These are phyloP conservation scores for Yamadazyma pseudoaaseri DNA, from an alignment of 1,139 yeast species.

Conservation along the genomic window DNA sequence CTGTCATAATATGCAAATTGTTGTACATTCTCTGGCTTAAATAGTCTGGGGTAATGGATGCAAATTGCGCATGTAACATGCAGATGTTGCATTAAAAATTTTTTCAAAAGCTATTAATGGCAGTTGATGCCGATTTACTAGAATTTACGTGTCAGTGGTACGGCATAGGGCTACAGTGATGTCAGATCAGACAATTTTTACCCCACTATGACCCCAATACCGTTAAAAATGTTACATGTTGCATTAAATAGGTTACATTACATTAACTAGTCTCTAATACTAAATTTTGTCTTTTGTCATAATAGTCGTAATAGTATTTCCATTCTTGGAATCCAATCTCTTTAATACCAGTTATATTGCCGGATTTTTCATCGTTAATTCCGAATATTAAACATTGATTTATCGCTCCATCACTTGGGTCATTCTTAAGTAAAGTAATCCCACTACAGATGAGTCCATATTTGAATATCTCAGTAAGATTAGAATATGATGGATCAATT, in stretches of 20 bases:
- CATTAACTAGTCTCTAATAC: too few species aligned
- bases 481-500: conserved; percentile 55
- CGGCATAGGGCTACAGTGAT: too few species aligned
- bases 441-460: conserved; percentile 62
- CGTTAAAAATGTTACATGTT: too few species aligned
- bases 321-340: conserved; percentile 46
- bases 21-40: not conserved
- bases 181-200: too few species aligned
- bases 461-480: conserved; percentile 54
- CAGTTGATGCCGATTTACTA: too few species aligned
- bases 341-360: conserved; percentile 29
- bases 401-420: conserved; percentile 24
- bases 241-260: too few species aligned
- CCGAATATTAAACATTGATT: conserved; percentile 40
- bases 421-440: conserved; percentile 49
- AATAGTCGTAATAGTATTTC: conserved; percentile 39
- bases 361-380: conserved; percentile 35
- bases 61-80: too few species aligned
- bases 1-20: not conserved
- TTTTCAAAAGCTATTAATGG: too few species aligned
- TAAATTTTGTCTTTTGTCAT: conserved; percentile 21
- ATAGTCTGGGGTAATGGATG: not conserved
- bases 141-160: too few species aligned
- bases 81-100: too few species aligned
- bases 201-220: too few species aligned